phyloP scores from a whole-genome alignment of 768 basidiomycete genomes.

The Leccinum ochraceum region DNA sequence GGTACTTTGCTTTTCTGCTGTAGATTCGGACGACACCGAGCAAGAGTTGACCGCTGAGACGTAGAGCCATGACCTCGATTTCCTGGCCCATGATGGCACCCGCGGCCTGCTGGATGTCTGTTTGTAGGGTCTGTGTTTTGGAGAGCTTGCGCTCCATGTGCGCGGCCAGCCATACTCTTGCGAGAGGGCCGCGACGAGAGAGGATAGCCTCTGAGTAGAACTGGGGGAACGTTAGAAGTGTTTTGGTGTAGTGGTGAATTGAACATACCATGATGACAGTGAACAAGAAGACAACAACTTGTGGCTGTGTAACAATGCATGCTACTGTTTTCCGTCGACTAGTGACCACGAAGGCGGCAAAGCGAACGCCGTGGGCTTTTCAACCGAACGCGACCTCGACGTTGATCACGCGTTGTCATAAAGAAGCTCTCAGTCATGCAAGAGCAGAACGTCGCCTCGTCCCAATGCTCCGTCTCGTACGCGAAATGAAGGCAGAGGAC shows the following conservation, averaged over 20 bases:
- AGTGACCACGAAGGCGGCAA: neutral
- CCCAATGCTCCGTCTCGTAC: slow-evolving; percentile 46
- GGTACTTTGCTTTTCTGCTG: slow-evolving; percentile 95
- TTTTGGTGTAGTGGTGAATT: no score
- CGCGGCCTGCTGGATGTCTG: slow-evolving; percentile 95
- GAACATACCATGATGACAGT: no score
- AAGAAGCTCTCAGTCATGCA: slow-evolving; percentile 32
- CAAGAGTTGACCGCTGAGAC: slow-evolving; percentile 94
- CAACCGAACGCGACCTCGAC: slow-evolving; percentile 24
- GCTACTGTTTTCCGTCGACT: neutral
- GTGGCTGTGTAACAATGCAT: slow-evolving; percentile 27
- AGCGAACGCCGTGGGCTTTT: slow-evolving; percentile 30
- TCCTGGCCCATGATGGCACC: slow-evolving; percentile 95
- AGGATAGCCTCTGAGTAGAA: slow-evolving; percentile 95
- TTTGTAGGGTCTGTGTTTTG: slow-evolving; percentile 91
- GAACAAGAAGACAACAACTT: neutral
- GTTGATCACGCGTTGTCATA: slow-evolving; percentile 34
- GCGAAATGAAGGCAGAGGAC: slow-evolving; percentile 57
- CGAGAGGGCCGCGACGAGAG: slow-evolving; percentile 90
- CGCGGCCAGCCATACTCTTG: slow-evolving; percentile 98
- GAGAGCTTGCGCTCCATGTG: slow-evolving; percentile 98
- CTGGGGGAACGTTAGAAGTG: slow-evolving; percentile 37
- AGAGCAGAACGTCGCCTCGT: slow-evolving; percentile 38
- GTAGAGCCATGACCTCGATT: slow-evolving; percentile 89
- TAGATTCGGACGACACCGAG: slow-evolving; percentile 98